These are phyloP conservation scores for Chlorokybus atmophyticus DNA, from an alignment of 139 green algal species.

Conservation along the genomic window DNA sequence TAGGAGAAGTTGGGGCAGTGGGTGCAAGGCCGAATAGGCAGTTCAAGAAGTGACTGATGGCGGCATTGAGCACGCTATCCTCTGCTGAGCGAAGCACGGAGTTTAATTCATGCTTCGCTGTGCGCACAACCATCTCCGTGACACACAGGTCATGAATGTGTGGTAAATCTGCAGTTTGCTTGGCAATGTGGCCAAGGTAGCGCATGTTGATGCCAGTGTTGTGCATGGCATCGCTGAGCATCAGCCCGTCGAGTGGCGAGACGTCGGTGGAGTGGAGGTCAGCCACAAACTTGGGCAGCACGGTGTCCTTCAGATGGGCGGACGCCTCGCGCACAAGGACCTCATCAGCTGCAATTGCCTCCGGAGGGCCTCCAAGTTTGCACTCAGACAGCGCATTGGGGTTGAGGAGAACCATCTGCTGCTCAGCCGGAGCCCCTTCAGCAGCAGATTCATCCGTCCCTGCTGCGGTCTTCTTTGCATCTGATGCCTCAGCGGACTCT, in stretches of 20 bases:
- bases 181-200: slow-evolving; percentile 25
- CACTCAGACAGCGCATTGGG: slow-evolving; percentile 22
- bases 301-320: slow-evolving; percentile 6
- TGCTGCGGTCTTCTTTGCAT: no score
- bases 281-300: slow-evolving; percentile 17
- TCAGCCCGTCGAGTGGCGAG: slow-evolving; percentile 28
- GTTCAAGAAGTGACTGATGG: slow-evolving; percentile 31
- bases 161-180: slow-evolving; percentile 4
- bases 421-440: not conserved
- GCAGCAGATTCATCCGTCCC: slow-evolving; percentile 2
- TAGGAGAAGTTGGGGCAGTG: no score
- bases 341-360: slow-evolving; percentile 21
- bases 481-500: no score
- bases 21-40: slow-evolving; percentile 27
- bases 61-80: slow-evolving; percentile 16
- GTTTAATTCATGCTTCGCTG: slow-evolving; percentile 29
- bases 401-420: slow-evolving; percentile 14
- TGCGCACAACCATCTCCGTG: slow-evolving; percentile 21
- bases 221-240: slow-evolving; percentile 28
- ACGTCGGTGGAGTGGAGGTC: slow-evolving; percentile 23
- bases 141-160: slow-evolving; percentile 22
- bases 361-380: slow-evolving; percentile 11
- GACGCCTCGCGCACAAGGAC: slow-evolving; percentile 16
- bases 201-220: slow-evolving; percentile 28
- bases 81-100: slow-evolving; percentile 20